These are phyloP conservation scores for Kockiozyma suomiensis DNA, from an alignment of 805 yeast genomes.

Conservation along the genomic window DNA sequence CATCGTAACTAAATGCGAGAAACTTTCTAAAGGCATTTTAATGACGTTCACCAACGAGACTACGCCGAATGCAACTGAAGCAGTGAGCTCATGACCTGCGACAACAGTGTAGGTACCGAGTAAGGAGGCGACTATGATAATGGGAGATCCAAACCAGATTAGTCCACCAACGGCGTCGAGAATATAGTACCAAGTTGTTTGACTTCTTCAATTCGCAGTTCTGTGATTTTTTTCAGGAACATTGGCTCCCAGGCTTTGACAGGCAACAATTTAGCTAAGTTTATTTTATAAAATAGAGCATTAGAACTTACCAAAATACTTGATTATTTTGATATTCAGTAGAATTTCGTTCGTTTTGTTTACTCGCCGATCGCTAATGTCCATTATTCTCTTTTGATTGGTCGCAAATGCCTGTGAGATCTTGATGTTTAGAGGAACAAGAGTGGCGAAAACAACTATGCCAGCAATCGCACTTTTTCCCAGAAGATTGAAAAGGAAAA, in stretches of 20 bases:
- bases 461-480: constrained; percentile 24
- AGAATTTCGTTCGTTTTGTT: constrained; percentile 89
- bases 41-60: constrained; percentile 75
- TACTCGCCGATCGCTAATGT: constrained; percentile 84
- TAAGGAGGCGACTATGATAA: background rate
- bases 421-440: constrained; percentile 70
- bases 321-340: constrained; percentile 88
- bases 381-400: constrained; percentile 69
- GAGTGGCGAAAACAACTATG: background rate
- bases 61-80: constrained; percentile 73
- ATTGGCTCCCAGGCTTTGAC: constrained; percentile 87
- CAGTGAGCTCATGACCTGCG: background rate
- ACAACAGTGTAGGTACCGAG: background rate
- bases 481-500: constrained; percentile 1
- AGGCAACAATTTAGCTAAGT: background rate
- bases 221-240: constrained; percentile 57
- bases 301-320: constrained; percentile 61
- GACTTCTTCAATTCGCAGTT: constrained; percentile 74
- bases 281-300: background rate
- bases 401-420: constrained; percentile 62
- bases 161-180: constrained; percentile 56
- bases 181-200: constrained; percentile 53
- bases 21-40: constrained; percentile 79
- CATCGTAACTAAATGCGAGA: constrained; percentile 77
- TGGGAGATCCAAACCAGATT: constrained; percentile 5